Base-by-base conservation (phyloP, 805 yeast genomes). In the Sungouiozyma intestinalis region DNA sequence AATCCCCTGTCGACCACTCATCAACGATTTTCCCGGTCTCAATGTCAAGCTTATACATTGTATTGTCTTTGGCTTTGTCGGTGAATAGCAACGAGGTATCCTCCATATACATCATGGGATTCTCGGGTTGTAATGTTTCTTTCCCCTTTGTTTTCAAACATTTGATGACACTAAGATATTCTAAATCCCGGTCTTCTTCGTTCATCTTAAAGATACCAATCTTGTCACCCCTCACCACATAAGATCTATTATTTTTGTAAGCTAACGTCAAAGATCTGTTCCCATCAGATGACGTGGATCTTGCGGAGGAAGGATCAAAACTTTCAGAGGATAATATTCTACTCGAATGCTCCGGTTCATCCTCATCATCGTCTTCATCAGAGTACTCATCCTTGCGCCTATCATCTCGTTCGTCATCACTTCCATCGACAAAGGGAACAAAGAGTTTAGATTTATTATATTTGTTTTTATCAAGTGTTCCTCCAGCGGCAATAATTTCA, bases 1-100 rank as follows among this genome's bases (percentile, higher is more conserved):
- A 63, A 16, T 59, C 67, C 40, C 72, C 72, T 16, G 82, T 68
- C 31, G 71, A 64, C 92, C 94, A 87, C 55, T 85, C 92, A 57
- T 87, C 95, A n/a, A 87, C 81, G 41, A 87, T 72, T 54, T 79
- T 68, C 13, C 95, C 96, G 44, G 77, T 71, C 54, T 75, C 82
- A 39, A 87, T 62, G 64, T 87, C 96, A 86, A 86, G 74, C 50
- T 76, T 74, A 63, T 72, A 84, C 38, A 87, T 57, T 24, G 66
- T 69, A 35, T 68, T 64, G 17, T 54, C 53, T 34, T 69, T 63
- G 3, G 60, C 54, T 2, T 68, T 65, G 53, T 76, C 78, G 52
- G 81, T 85, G 50, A 87, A 55, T 21, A 87, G 67, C 71, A 87
- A 70, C 0, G 76, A 61, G 19, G 75, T 67, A 63, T 87, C 96